Conservation (phyloP, 1,284 basidiomycete species). For the Puccinia hordei region DNA sequence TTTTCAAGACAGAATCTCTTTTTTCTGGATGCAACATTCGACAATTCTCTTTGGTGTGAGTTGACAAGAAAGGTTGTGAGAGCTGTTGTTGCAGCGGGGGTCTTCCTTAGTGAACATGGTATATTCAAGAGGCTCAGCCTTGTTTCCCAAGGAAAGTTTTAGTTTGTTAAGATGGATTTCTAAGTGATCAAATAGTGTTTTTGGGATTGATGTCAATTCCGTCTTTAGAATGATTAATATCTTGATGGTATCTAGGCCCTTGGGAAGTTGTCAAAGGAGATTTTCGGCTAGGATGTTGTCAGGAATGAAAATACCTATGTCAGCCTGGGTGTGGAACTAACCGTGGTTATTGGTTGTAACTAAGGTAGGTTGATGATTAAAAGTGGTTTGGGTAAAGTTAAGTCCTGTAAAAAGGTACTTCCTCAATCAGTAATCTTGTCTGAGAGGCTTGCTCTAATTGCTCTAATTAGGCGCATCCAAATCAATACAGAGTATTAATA, state of each 20-base stretch:
- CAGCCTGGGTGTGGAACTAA: no score
- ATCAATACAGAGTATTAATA: no score
- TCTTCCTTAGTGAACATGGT: conserved; percentile 12
- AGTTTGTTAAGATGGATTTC: conserved; percentile 2
- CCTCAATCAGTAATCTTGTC: no score
- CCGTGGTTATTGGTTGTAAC: no score
- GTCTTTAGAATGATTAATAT: conserved; percentile 7
- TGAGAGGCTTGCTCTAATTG: no score
- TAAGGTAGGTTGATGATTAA: no score
- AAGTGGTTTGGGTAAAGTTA: no score
- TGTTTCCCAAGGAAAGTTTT: not conserved
- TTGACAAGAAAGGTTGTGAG: not conserved
- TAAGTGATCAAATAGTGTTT: not conserved
- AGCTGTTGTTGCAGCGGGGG: not conserved
- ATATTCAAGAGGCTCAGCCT: not conserved
- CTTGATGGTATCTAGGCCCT: not conserved
- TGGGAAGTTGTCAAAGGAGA: not conserved
- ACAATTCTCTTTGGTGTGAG: not conserved
- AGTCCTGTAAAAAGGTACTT: no score
- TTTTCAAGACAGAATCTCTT: not conserved
- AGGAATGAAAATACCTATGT: not conserved
- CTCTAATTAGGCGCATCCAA: no score
- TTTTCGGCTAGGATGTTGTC: not conserved
- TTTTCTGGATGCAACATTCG: not conserved
- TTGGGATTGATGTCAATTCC: conserved; percentile 1